Evolutionary conservation across 257 asterid genomes (phyloP).

Genomic region (Rubia yunnanensis): DNA sequence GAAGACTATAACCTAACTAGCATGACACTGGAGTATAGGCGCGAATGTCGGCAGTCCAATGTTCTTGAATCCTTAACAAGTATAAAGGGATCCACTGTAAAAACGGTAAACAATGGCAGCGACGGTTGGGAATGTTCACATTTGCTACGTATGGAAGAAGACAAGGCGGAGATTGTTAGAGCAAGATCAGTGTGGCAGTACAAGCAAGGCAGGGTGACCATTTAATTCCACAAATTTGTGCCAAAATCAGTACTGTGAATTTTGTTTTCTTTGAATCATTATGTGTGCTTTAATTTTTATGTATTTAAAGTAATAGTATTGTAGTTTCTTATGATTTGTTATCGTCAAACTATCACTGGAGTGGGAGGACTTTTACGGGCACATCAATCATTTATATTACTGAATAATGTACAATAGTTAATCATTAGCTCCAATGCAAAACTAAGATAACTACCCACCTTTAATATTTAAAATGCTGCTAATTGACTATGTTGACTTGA

Average conservation of each 20-base stretch:
- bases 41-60: conserved; percentile 57
- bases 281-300: neutral
- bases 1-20: conserved; percentile 50
- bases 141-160: conserved; percentile 74
- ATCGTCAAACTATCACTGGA: too few species aligned
- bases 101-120: conserved; percentile 1
- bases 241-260: neutral
- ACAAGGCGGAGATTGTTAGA: conserved; percentile 57
- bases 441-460: too few species aligned
- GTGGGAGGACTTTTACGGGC: too few species aligned
- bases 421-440: too few species aligned
- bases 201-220: conserved; percentile 17
- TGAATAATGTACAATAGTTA: too few species aligned
- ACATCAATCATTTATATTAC: too few species aligned
- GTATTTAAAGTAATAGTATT: too few species aligned
- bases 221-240: neutral
- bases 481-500: too few species aligned
- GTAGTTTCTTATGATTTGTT: too few species aligned
- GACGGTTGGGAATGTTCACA: conserved; percentile 50
- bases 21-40: conserved; percentile 61
- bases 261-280: neutral
- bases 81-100: conserved; percentile 8
- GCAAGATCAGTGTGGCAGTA: conserved; percentile 71
- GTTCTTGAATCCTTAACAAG: conserved; percentile 63
- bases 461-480: too few species aligned